Base-by-base conservation (phyloP, 768 basidiomycete species). In the Brasilioporus rufonigricans region DNA sequence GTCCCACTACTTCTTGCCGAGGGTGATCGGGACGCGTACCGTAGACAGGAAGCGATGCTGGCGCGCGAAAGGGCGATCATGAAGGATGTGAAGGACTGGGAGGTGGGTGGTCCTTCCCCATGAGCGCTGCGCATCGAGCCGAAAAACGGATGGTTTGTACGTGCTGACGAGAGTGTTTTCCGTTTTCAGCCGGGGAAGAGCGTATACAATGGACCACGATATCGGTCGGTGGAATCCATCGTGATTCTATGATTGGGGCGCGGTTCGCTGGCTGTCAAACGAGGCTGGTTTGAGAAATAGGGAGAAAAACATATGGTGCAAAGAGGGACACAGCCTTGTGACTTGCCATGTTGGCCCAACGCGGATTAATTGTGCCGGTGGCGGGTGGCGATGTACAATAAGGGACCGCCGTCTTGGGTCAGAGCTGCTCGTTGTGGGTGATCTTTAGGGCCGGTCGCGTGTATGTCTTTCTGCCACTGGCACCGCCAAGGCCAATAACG, bases 11-110 rank as follows among this genome's bases (percentile, higher is more conserved):
- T 99, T 44, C 79, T 95, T 62, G 96, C 96, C 36, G 96, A 99
- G 71, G 86, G 86, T 5, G 96, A 99, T 76, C 87, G 97, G 52
- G 93, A 95, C 70, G 78, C 80, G 52, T 93, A 91, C 76, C 80
- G 92, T 56, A 83, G 91, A 36, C 75, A 86, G 65, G 82, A 86
- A 66, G 93, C 91, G n/a, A 85, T 84, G 46, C 48, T 87, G 50
- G 86, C 76, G 26, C 74, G 92, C 44, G 97, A 98, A 74, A 79
- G 77, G 73, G 89, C 85, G 74, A 92, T 98, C 65, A 98, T 98
- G 96, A 91, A 89, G 73, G 89, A 93, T 63, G 93, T 98, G 48
- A 79, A 80, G 53, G 91, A 84, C 36, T 98, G 95, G 95, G 85
- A 91, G 91, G 94, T 97, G 73, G 70, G 93, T 79, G 40, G 36